Evolutionary conservation across 192 early-diverging fungal genomes (phyloP).

Genomic region (Coemansia sp.): DNA sequence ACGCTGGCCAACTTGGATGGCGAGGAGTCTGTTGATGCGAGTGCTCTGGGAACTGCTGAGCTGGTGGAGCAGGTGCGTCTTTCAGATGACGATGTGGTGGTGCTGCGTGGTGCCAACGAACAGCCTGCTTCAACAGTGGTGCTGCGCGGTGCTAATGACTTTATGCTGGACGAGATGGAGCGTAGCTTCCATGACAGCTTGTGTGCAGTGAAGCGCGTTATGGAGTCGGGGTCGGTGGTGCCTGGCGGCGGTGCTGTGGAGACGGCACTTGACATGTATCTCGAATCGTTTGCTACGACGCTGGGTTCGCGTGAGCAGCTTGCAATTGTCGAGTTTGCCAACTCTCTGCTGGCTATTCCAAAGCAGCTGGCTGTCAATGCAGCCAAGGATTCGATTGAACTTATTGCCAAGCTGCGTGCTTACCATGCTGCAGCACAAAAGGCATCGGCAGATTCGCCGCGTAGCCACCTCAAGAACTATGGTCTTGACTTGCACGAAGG

Average conservation of each 20-base stretch:
- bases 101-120: constrained; percentile 68
- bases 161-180: constrained; percentile 99
- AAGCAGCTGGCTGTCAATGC: constrained; percentile 98
- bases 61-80: constrained; percentile 97
- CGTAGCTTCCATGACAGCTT: constrained; percentile 92
- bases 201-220: constrained; percentile 93
- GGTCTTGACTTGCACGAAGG: constrained; percentile 96
- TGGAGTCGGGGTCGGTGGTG: constrained; percentile 93
- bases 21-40: constrained; percentile 92
- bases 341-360: constrained; percentile 90
- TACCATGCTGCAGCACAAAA: constrained; percentile 93
- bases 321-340: constrained; percentile 97
- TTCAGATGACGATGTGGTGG: constrained; percentile 96
- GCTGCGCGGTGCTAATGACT: constrained; percentile 98
- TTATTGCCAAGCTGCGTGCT: constrained; percentile 93
- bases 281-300: constrained; percentile 98
- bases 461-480: constrained; percentile 77
- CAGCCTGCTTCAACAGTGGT: constrained; percentile 90
- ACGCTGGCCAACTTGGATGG: constrained; percentile 97
- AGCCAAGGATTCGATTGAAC: constrained; percentile 96
- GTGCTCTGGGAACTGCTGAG: constrained; percentile 87
- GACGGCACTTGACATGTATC: constrained; percentile 90
- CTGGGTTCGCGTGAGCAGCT: constrained; percentile 96
- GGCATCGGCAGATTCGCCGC: constrained; percentile 62
- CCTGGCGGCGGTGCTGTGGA: constrained; percentile 98